These are phyloP conservation scores for Nicotiana paniculata DNA, from an alignment of 257 asterid species.

Conservation along the genomic window DNA sequence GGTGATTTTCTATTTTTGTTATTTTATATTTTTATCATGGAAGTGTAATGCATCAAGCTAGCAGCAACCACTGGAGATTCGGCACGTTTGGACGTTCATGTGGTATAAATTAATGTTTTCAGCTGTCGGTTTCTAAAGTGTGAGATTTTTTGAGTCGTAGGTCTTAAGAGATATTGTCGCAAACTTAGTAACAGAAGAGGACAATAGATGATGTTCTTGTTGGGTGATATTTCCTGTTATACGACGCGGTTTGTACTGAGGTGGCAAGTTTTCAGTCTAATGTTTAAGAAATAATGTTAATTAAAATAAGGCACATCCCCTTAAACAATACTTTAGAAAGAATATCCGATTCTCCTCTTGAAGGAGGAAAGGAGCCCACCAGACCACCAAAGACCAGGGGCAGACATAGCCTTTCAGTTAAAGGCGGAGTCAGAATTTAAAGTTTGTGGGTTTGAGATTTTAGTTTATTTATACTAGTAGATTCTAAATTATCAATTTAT, in stretches of 20 bases:
- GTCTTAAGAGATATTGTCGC: neutral
- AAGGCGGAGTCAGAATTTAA: too few species aligned
- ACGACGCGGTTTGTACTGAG: slow-evolving; percentile 11
- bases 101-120: neutral
- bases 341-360: neutral
- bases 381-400: too few species aligned
- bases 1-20: neutral
- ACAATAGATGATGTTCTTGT: slow-evolving; percentile 1
- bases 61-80: neutral
- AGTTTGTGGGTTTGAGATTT: too few species aligned
- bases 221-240: neutral
- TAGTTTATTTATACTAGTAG: too few species aligned
- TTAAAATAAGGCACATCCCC: neutral
- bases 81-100: neutral
- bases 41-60: neutral
- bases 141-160: neutral
- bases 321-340: neutral
- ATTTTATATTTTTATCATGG: neutral
- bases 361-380: neutral
- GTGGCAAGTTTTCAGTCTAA: neutral
- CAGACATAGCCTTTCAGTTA: too few species aligned
- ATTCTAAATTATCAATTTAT: too few species aligned
- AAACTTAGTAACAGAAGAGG: neutral
- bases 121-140: neutral
- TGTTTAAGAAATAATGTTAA: neutral